A percentile compares a stretch with the other conserved stretches of the same genome.
These are phyloP conservation scores for Sarocladium oryzae DNA, from an alignment of 2,329 filamentous ascomycete species.

Conservation along the genomic window DNA sequence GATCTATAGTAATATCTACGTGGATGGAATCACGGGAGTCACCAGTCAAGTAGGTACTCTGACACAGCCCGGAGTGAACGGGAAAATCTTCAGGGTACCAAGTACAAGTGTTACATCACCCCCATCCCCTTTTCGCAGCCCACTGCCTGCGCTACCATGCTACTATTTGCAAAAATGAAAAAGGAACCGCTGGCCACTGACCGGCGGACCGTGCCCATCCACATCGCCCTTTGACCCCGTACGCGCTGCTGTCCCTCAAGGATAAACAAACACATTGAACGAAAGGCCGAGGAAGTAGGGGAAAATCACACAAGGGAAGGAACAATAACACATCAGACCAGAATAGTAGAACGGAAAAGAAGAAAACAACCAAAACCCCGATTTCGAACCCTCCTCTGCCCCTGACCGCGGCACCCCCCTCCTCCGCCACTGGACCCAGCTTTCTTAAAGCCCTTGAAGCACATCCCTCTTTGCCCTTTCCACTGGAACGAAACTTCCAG, in stretches of 20 bases:
- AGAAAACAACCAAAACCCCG: background rate
- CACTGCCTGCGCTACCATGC: slow-evolving; percentile 8
- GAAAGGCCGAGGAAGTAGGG: background rate
- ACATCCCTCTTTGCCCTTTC: background rate
- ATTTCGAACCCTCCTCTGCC: background rate
- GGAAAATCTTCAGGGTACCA: background rate
- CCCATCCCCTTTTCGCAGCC: slow-evolving; percentile 4
- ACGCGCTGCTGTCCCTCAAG: background rate
- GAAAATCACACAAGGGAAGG: background rate
- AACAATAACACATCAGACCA: slow-evolving; percentile 4
- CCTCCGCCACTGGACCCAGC: background rate
- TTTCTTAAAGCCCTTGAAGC: background rate
- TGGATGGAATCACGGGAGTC: background rate
- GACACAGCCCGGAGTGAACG: too few relatives aligned
- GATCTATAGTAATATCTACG: background rate
- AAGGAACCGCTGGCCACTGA: slow-evolving; percentile 6
- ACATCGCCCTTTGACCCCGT: background rate
- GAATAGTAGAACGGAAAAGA: background rate
- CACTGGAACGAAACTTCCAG: slow-evolving; percentile 4
- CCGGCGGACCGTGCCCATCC: background rate
- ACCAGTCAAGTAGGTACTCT: too few relatives aligned
- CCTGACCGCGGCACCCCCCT: background rate
- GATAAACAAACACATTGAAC: background rate
- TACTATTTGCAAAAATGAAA: slow-evolving; percentile 10
- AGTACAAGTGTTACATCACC: slow-evolving; percentile 3